Percentiles rank a stretch among this genome's conserved stretches.
Conservation (phyloP, 352 stramenopile species). For the Phytophthora sp. region DNA sequence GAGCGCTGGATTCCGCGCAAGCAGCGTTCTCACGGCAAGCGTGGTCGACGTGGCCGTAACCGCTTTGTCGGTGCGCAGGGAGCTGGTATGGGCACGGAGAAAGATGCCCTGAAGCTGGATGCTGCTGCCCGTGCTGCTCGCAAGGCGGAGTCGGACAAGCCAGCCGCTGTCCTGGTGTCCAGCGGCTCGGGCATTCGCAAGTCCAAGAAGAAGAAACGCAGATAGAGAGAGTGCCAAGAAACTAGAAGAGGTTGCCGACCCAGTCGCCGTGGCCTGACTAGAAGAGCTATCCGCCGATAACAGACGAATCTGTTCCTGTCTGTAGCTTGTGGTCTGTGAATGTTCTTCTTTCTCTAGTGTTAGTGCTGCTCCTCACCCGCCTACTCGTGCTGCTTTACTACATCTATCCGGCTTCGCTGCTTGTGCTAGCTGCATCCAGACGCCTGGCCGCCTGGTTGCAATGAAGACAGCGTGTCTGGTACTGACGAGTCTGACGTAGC, state of each 20-base stretch:
- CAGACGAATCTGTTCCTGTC: constrained; percentile 26
- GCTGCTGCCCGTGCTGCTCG: constrained; percentile 73
- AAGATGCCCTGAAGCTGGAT: constrained; percentile 84
- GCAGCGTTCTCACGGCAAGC: constrained; percentile 80
- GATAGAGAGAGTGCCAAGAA: constrained; percentile 45
- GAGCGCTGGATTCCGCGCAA: constrained; percentile 90
- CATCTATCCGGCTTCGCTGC: constrained; percentile 18
- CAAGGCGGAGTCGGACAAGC: constrained; percentile 73
- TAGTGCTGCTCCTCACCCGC: constrained; percentile 14
- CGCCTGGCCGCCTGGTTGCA: neutral
- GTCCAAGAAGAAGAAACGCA: constrained; percentile 88
- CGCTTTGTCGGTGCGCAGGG: constrained; percentile 85
- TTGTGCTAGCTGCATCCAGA: neutral
- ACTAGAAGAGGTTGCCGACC: constrained; percentile 9
- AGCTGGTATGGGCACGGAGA: constrained; percentile 78
- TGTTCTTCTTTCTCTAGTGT: constrained; percentile 37
- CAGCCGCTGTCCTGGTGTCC: constrained; percentile 58
- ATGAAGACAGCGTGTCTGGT: neutral
- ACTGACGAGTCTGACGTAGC: constrained; percentile 16
- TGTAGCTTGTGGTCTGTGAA: constrained; percentile 24
- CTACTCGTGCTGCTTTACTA: constrained; percentile 23
- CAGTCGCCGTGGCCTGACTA: constrained; percentile 11
- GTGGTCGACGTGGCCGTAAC: constrained; percentile 76
- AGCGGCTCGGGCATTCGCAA: constrained; percentile 76
- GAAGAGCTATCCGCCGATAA: constrained; percentile 14